These are phyloP conservation scores for Corylus americana DNA, from an alignment of 306 rosid genomes.

Conservation along the genomic window DNA sequence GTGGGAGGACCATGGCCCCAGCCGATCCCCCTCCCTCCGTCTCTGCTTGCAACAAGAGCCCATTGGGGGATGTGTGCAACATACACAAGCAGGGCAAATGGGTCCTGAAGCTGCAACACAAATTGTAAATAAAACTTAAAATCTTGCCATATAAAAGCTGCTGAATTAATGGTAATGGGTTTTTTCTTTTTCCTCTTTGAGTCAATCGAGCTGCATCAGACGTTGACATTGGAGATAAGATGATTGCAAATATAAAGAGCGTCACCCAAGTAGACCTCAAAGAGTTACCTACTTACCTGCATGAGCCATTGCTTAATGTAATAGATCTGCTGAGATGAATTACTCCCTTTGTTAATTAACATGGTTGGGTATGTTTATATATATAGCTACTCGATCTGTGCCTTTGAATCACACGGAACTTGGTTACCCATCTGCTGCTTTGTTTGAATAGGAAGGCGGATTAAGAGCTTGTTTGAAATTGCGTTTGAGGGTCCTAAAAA, in stretches of 20 bases:
- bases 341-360: neutral
- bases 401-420: neutral
- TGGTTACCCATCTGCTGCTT: neutral
- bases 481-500: no score
- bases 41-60: slow-evolving; percentile 38
- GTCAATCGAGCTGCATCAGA: slow-evolving; percentile 26
- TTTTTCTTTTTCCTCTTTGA: neutral
- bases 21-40: no score
- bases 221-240: slow-evolving; percentile 33
- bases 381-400: neutral
- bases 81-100: slow-evolving; percentile 46
- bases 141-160: neutral
- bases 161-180: neutral
- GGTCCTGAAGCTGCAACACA: slow-evolving; percentile 26
- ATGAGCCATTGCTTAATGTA: slow-evolving; percentile 24
- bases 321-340: neutral
- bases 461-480: no score
- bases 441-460: neutral
- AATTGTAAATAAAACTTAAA: neutral
- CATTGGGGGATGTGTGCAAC: slow-evolving; percentile 44
- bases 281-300: slow-evolving; percentile 11
- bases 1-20: no score
- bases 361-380: neutral
- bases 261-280: slow-evolving; percentile 28
- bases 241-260: slow-evolving; percentile 36